These are phyloP conservation scores for Plasmodium sp. DNA, from an alignment of 169 alveolate species.

Conservation along the genomic window DNA sequence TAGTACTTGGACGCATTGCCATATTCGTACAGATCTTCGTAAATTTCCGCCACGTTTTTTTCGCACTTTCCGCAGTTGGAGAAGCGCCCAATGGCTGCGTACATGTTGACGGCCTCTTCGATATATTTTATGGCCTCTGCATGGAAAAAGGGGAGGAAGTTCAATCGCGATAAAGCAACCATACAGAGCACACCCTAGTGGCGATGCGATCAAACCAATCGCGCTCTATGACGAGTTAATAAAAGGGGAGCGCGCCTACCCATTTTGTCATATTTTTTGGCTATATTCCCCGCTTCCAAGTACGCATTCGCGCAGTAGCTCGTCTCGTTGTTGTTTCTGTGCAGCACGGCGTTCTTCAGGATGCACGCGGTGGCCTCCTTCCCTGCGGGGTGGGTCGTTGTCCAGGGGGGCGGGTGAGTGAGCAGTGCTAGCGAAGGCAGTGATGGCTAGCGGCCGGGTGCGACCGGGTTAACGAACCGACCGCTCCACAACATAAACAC, in stretches of 20 bases:
- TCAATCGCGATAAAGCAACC: not conserved
- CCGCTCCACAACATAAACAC: not conserved
- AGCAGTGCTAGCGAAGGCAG: not conserved
- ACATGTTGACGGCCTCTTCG: constrained; percentile 70
- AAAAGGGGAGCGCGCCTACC: not conserved
- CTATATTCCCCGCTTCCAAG: constrained; percentile 68
- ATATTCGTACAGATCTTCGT: constrained; percentile 59
- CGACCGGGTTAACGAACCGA: not conserved
- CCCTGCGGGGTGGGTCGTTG: constrained; percentile 11
- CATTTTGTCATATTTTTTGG: constrained; percentile 61
- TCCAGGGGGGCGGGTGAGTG: not conserved
- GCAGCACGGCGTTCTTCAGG: constrained; percentile 39
- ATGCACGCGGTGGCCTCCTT: constrained; percentile 57
- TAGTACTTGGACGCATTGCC: constrained; percentile 57
- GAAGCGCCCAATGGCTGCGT: constrained; percentile 61
- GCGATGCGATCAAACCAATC: not conserved
- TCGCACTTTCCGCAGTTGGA: constrained; percentile 71
- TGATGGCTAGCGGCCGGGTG: not conserved
- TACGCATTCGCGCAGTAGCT: constrained; percentile 71
- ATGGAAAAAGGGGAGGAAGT: not conserved
- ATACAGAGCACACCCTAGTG: not conserved
- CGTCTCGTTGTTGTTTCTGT: constrained; percentile 48
- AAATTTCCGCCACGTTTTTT: constrained; percentile 62
- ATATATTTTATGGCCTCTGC: constrained; percentile 56
- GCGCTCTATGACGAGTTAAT: not conserved